phyloP scores from a whole-genome alignment of 768 basidiomycete genomes.

The Paxillus rubicundulus region DNA sequence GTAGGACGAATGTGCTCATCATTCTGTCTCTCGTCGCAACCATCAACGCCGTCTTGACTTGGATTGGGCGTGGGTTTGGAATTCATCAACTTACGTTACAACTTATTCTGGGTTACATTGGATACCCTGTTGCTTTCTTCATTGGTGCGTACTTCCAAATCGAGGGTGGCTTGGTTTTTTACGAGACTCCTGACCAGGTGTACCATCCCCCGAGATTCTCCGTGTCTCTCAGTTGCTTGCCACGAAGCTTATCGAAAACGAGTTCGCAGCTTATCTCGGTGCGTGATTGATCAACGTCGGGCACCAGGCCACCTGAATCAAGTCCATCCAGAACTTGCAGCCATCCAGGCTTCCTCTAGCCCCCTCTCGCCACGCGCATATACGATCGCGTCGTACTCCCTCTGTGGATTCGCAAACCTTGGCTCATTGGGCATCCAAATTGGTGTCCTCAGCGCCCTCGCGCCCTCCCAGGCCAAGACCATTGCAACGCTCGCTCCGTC shows the following conservation, averaged over 20 bases:
- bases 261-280: slow-evolving; percentile 73
- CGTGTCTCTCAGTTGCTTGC: slow-evolving; percentile 78
- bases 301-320: not conserved
- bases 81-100: slow-evolving; percentile 81
- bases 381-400: slow-evolving; percentile 81
- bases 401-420: slow-evolving; percentile 90
- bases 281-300: slow-evolving; percentile 4
- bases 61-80: slow-evolving; percentile 85
- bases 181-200: slow-evolving; percentile 39
- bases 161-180: not conserved
- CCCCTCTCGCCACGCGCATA: slow-evolving; percentile 71
- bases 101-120: slow-evolving; percentile 81
- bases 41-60: slow-evolving; percentile 83
- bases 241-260: slow-evolving; percentile 84
- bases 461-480: slow-evolving; percentile 63
- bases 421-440: slow-evolving; percentile 86
- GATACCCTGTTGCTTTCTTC: slow-evolving; percentile 87
- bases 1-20: slow-evolving; percentile 78
- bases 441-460: slow-evolving; percentile 68
- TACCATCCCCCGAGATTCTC: slow-evolving; percentile 79
- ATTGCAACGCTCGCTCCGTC: slow-evolving; percentile 70
- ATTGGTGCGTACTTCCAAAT: slow-evolving; percentile 34
- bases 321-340: slow-evolving; percentile 31
- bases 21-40: slow-evolving; percentile 78
- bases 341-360: slow-evolving; percentile 45